A percentile compares a stretch with the other conserved stretches of the same genome.
These are phyloP conservation scores for Aspergillus sp. DNA, from an alignment of 2,329 filamentous ascomycete species.

Conservation along the genomic window DNA sequence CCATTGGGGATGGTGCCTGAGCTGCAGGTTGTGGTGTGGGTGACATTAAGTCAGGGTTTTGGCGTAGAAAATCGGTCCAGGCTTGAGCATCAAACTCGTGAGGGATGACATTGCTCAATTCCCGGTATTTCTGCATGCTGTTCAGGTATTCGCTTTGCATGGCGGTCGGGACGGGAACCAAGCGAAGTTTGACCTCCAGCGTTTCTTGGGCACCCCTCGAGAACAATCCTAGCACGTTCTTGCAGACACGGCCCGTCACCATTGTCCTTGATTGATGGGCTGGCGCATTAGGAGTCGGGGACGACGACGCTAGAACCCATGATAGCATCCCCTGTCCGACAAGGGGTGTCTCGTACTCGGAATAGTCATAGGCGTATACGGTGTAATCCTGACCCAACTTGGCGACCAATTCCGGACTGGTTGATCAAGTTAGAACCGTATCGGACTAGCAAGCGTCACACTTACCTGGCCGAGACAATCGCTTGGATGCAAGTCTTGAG, in stretches of 20 bases:
- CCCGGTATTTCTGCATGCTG: constrained; percentile 65
- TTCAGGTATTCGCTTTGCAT: constrained; percentile 64
- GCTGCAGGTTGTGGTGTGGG: constrained; percentile 32
- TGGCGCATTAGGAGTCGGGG: constrained; percentile 58
- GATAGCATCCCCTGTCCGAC: constrained; percentile 97
- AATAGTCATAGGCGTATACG: constrained; percentile 97
- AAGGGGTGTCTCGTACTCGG: constrained; percentile 88
- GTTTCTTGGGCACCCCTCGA: constrained; percentile 80
- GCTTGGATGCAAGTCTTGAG: constrained; percentile 85
- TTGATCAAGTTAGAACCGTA: constrained; percentile 5
- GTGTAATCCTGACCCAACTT: constrained; percentile 81
- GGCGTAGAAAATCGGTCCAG: constrained; percentile 78
- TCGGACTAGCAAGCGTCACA: constrained; percentile 8
- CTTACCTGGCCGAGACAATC: constrained; percentile 67
- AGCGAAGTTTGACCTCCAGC: constrained; percentile 86
- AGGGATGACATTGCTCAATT: constrained; percentile 61
- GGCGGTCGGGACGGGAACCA: constrained; percentile 74
- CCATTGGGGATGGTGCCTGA: constrained; percentile 39
- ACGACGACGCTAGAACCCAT: constrained; percentile 70
- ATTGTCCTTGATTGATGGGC: constrained; percentile 65
- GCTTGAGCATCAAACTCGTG: constrained; percentile 71
- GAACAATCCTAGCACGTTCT: constrained; percentile 83
- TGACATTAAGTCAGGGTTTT: constrained; percentile 60
- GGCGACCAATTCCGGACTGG: constrained; percentile 82
- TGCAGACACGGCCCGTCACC: constrained; percentile 88